Conservation (phyloP, 129 eudicot genomes). For the Daucus carota region DNA sequence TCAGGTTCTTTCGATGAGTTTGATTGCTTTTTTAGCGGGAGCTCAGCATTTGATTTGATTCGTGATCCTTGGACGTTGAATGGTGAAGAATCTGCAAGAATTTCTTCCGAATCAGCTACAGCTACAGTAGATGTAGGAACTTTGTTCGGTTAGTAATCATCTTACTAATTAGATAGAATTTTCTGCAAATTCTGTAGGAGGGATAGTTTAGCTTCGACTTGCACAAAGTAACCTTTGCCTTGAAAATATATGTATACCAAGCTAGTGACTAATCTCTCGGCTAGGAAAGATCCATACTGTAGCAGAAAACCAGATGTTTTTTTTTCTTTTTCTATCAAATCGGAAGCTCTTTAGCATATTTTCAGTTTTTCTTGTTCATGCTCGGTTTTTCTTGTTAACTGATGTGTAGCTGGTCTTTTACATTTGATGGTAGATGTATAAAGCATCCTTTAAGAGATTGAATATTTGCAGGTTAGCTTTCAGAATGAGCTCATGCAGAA, state of each 20-base stretch:
- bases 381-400: not conserved
- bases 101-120: not conserved
- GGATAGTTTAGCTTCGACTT: not conserved
- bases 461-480: not conserved
- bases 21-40: not conserved
- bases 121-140: not conserved
- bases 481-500: no score
- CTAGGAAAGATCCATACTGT: not conserved
- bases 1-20: slow-evolving; percentile 11
- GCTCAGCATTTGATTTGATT: not conserved
- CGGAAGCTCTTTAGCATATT: not conserved
- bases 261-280: not conserved
- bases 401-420: not conserved
- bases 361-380: not conserved
- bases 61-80: not conserved
- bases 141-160: not conserved
- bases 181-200: not conserved
- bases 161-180: not conserved
- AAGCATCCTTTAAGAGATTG: not conserved
- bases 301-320: not conserved
- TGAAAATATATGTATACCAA: not conserved
- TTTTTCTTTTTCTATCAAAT: no score
- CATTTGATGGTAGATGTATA: not conserved
- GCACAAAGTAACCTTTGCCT: not conserved
- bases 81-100: not conserved